Base-by-base conservation (phyloP, 1,284 basidiomycete species). In the Peniophora sp. region DNA sequence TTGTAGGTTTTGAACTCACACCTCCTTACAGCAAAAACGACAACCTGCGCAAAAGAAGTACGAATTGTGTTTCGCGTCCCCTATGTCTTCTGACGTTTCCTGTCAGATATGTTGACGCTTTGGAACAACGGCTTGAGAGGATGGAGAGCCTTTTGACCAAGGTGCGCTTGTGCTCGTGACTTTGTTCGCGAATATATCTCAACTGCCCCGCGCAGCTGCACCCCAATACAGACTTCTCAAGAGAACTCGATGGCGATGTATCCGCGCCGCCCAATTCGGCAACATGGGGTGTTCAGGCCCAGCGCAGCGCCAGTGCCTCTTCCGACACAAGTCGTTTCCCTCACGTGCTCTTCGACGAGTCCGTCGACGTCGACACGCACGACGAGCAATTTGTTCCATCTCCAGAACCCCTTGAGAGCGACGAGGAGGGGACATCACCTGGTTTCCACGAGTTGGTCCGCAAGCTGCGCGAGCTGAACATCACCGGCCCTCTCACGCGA, bases 51-150 rank as follows among this genome's bases (percentile, higher is more conserved):
- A n/a, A n/a, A 45, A 45, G 23, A 45, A 45, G 43, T 45, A 15
- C 18, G 43, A 24, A 10, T 24, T 45, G 15, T 24, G 23, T 45
- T 9, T 39, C 47, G 24, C 3, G n/a, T 20, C 22, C 47, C 12
- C 18, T 45, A n/a, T 48, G 10, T 8, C 9, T 3, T 8, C 17
- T 41, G 23, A 17, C 22, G 6, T 42, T 14, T 17, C 10, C 11
- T 2, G 39, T 3, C 57, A 83, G 81, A 45, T 86, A 87, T 67
- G 77, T 89, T 34, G 85, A 88, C 61, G 79, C 78, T 41, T 69
- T 91, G 11, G 87, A 90, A 65, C 76, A 72, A 36, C 73, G 87
- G 5, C 72, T 88, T 18, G 79, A 81, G 52, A 81, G 83, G 59
- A 81, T 89, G 77, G 86, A 90, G 66, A 72, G 67, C 46, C 67